phyloP scores from a whole-genome alignment of 2,329 filamentous ascomycete species.

The Ophiostoma perfectum region DNA sequence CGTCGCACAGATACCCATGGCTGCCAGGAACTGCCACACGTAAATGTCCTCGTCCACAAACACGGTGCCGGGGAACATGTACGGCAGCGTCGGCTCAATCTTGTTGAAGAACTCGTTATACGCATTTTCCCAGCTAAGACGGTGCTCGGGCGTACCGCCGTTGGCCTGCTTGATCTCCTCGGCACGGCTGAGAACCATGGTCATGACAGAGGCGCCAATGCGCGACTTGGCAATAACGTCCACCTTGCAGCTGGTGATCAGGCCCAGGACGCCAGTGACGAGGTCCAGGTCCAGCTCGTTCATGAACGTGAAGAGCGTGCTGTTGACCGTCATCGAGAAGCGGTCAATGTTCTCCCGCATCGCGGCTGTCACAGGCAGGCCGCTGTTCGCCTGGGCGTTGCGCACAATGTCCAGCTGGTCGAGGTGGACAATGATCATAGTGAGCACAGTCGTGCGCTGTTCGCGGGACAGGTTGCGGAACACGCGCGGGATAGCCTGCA shows the following conservation, averaged over 20 bases:
- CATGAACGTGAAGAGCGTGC: slow-evolving; percentile 81
- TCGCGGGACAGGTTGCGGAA: slow-evolving; percentile 91
- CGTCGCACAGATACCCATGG: slow-evolving; percentile 86
- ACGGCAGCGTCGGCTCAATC: slow-evolving; percentile 74
- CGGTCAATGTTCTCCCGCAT: slow-evolving; percentile 90
- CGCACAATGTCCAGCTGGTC: slow-evolving; percentile 88
- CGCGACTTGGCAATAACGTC: slow-evolving; percentile 79
- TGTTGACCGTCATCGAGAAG: slow-evolving; percentile 83
- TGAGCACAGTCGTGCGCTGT: slow-evolving; percentile 89
- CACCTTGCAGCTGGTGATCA: slow-evolving; percentile 79
- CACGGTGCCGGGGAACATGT: slow-evolving; percentile 87
- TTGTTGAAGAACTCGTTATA: slow-evolving; percentile 85
- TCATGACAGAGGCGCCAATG: slow-evolving; percentile 83
- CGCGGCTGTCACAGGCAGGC: slow-evolving; percentile 37
- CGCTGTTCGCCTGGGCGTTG: slow-evolving; percentile 66
- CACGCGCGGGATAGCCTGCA: slow-evolving; percentile 89
- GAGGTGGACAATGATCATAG: slow-evolving; percentile 90
- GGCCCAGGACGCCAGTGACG: slow-evolving; percentile 79
- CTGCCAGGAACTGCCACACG: slow-evolving; percentile 95
- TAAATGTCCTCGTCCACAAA: slow-evolving; percentile 90
- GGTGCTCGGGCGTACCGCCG: slow-evolving; percentile 63
- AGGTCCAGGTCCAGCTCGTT: slow-evolving; percentile 87
- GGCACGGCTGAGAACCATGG: slow-evolving; percentile 88
- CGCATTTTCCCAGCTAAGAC: slow-evolving; percentile 74
- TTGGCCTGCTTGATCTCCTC: slow-evolving; percentile 85